phyloP scores from a whole-genome alignment of 2,329 filamentous ascomycete genomes.

The Aspergillus alliaceus region DNA sequence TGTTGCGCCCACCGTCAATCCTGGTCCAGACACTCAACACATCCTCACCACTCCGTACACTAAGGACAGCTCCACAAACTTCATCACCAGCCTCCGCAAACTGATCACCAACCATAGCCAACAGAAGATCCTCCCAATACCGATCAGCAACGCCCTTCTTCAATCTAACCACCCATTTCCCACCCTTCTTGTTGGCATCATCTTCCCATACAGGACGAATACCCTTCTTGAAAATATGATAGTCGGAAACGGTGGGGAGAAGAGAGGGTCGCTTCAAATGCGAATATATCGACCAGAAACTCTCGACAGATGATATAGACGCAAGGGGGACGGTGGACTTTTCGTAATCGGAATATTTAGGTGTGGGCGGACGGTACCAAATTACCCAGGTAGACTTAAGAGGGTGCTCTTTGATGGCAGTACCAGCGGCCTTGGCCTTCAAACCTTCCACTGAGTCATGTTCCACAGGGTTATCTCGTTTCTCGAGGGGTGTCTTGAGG shows the following conservation, averaged over 20 bases:
- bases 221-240: slow-evolving; percentile 96
- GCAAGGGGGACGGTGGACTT: slow-evolving; percentile 91
- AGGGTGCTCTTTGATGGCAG: slow-evolving; percentile 50
- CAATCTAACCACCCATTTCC: slow-evolving; percentile 94
- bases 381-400: slow-evolving; percentile 91
- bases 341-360: slow-evolving; percentile 97
- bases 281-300: slow-evolving; percentile 86
- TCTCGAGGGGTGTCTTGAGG: slow-evolving; percentile 63
- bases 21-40: slow-evolving; percentile 98
- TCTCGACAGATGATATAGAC: slow-evolving; percentile 76
- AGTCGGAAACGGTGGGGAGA: slow-evolving; percentile 90
- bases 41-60: slow-evolving; percentile 92
- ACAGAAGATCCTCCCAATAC: slow-evolving; percentile 92
- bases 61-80: slow-evolving; percentile 91
- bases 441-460: slow-evolving; percentile 26
- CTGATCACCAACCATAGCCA: slow-evolving; percentile 90
- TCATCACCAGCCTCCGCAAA: slow-evolving; percentile 91
- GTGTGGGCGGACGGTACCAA: slow-evolving; percentile 95
- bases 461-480: slow-evolving; percentile 57
- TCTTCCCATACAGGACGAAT: slow-evolving; percentile 98
- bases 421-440: slow-evolving; percentile 43
- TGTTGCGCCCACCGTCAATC: slow-evolving; percentile 86
- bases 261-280: slow-evolving; percentile 87
- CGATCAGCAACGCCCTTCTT: slow-evolving; percentile 97
- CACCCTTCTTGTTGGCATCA: slow-evolving; percentile 90